phyloP scores from a whole-genome alignment of 2,329 filamentous ascomycete species.

The Aspergillus pseudonomiae region DNA sequence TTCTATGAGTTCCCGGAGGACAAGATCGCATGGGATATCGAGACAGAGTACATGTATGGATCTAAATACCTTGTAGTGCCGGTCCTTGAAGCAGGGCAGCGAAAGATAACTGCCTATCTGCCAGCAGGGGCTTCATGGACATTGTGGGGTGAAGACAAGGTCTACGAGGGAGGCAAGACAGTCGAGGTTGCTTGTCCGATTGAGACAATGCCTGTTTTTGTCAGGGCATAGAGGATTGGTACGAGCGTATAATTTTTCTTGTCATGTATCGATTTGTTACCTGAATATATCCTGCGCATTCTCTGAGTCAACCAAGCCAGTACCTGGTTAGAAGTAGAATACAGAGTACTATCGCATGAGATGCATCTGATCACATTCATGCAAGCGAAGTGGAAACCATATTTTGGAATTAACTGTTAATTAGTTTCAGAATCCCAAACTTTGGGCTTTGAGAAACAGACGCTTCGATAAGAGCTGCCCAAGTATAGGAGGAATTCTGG shows the following conservation, averaged over 20 bases:
- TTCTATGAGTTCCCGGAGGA: slow-evolving; percentile 68
- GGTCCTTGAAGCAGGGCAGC: slow-evolving; percentile 54
- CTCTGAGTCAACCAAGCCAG: neutral
- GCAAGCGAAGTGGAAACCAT: neutral
- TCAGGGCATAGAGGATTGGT: slow-evolving; percentile 12
- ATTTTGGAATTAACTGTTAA: neutral
- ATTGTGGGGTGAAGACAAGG: slow-evolving; percentile 37
- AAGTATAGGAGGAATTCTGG: neutral
- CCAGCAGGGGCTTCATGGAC: slow-evolving; percentile 54
- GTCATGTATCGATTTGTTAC: neutral
- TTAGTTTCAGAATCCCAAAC: neutral
- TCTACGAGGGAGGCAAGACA: slow-evolving; percentile 43
- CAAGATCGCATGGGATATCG: slow-evolving; percentile 56
- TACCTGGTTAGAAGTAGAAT: neutral
- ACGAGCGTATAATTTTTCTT: neutral
- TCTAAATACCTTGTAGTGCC: slow-evolving; percentile 61
- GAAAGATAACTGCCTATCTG: slow-evolving; percentile 55
- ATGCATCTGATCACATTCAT: neutral
- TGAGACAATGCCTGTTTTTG: slow-evolving; percentile 53
- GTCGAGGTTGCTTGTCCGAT: slow-evolving; percentile 50
- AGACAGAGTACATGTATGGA: slow-evolving; percentile 68
- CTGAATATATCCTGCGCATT: neutral
- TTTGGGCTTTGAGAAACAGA: neutral
- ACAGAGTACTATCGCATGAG: neutral
- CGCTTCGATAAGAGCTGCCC: neutral